These are phyloP conservation scores for Penicillium corylophilum DNA, from an alignment of 2,329 filamentous ascomycete genomes.

Conservation along the genomic window DNA sequence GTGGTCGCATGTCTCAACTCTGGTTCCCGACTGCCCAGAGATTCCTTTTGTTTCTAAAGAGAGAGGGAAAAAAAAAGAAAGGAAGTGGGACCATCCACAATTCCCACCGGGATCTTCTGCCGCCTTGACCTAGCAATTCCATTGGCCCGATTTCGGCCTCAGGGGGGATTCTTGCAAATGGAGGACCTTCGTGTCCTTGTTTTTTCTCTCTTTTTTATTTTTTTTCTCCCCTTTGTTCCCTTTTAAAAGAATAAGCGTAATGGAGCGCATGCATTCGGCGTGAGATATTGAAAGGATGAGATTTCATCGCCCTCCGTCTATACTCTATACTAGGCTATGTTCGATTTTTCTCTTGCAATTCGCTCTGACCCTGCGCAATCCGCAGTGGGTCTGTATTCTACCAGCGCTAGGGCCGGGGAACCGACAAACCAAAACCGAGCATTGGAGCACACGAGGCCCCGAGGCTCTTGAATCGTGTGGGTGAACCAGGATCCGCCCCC, in stretches of 20 bases:
- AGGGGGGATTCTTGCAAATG: slow-evolving; percentile 1
- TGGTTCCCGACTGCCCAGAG: background rate
- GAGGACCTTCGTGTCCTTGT: background rate
- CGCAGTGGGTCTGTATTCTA: slow-evolving; percentile 6
- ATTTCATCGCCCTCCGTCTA: background rate
- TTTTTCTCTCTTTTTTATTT: no score
- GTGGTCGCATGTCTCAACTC: background rate
- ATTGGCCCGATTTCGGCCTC: slow-evolving; percentile 17
- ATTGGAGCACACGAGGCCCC: slow-evolving; percentile 10
- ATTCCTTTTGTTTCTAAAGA: background rate
- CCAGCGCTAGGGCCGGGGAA: slow-evolving; percentile 1
- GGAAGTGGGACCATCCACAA: slow-evolving; percentile 6
- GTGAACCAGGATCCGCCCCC: background rate
- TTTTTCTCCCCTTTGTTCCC: no score
- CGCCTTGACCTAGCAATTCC: background rate
- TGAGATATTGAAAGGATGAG: background rate
- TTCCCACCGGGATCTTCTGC: slow-evolving; percentile 15
- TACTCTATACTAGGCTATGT: background rate
- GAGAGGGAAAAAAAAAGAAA: background rate
- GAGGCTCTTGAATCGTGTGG: background rate
- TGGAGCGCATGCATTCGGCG: background rate
- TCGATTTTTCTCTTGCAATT: background rate
- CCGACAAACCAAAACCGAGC: slow-evolving; percentile 14
- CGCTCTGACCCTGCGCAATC: slow-evolving; percentile 2
- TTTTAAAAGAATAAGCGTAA: no score